Base-by-base conservation (phyloP, 2,329 filamentous ascomycete species). In the Ceratocystis lukuohia region DNA sequence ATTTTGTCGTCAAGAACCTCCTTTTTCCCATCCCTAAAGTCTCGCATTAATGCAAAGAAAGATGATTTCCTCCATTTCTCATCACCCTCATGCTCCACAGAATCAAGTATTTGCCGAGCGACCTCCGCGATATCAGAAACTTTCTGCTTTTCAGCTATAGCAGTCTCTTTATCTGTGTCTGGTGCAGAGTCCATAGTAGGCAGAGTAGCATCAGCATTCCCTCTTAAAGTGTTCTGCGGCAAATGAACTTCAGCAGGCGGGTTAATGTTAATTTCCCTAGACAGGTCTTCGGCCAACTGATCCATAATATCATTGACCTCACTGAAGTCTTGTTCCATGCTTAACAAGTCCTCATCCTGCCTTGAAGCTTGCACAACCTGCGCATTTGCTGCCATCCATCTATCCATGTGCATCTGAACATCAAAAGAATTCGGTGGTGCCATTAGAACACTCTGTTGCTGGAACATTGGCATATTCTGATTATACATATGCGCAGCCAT, bases 61-160 rank as follows among this genome's bases (percentile, higher is more conserved):
- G 74, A 71, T 0, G 77, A 79, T 57, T 79, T 77, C 69, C 77
- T 77, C 77, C 77, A 79, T 69, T 79, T 79, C 7, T 79, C 77
- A 53, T 77, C 76, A 57, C 73, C 72, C 68, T 79, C 77, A 64
- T 79, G 77, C 69, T 77, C 72, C 28, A 79, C 77, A 1, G 75
- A 75, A 61, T 78, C 75, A 45, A 79, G 73, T 0, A 79, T 74
- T 25, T 76, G 74, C 68, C 77, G 74, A 5, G 77, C 77, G 0
- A 77, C 77, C 66, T 78, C 76, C 1, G 77, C 75, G 1, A 79
- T 75, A 25, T 75, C 64, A 30, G 67, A 68, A 0, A 75, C 76
- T 50, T 74, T 75, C 64, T 69, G 66, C 61, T 72, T 72, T 41
- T 68, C 25, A 2, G 64, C 69, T 10, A 68, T 66, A 1, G 71